phyloP scores from a whole-genome alignment of 2,329 filamentous ascomycete genomes.

The Fusarium nematophilum region DNA sequence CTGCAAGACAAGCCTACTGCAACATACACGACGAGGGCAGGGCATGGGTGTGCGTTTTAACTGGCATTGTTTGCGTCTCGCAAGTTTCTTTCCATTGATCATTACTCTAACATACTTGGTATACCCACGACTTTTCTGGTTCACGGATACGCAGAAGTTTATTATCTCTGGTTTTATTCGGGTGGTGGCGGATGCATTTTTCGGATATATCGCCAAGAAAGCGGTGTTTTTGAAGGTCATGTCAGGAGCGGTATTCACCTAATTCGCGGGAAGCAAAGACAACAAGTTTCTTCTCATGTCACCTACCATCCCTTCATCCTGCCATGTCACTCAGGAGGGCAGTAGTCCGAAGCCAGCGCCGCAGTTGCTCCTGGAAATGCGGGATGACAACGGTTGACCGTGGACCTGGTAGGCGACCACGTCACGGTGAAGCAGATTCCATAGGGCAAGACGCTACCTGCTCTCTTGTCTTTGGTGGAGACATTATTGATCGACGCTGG shows the following conservation, averaged over 20 bases:
- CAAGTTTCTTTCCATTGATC: background rate
- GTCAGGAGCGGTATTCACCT: background rate
- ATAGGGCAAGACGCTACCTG: background rate
- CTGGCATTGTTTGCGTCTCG: conserved; percentile 5
- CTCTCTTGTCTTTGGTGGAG: background rate
- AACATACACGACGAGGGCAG: conserved; percentile 24
- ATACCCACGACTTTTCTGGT: conserved; percentile 33
- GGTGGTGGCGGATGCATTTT: background rate
- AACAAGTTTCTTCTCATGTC: background rate
- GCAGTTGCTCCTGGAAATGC: background rate
- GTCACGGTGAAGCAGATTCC: conserved; percentile 9
- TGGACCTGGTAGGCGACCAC: background rate
- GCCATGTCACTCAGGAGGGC: background rate
- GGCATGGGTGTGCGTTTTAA: conserved; percentile 8
- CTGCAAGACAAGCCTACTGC: conserved; percentile 7
- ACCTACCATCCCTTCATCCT: background rate
- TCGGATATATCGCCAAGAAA: background rate
- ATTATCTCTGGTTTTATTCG: conserved; percentile 1
- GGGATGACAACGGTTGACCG: background rate
- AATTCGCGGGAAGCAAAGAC: background rate
- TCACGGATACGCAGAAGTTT: conserved; percentile 10
- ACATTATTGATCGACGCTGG: background rate
- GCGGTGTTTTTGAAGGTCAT: conserved; percentile 4
- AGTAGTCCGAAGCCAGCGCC: background rate
- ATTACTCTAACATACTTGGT: conserved; percentile 7